A percentile compares a stretch with the other conserved stretches of the same genome.
These are phyloP conservation scores for Papilionanthe hybrid DNA, from an alignment of 116 monocot species.

Conservation along the genomic window DNA sequence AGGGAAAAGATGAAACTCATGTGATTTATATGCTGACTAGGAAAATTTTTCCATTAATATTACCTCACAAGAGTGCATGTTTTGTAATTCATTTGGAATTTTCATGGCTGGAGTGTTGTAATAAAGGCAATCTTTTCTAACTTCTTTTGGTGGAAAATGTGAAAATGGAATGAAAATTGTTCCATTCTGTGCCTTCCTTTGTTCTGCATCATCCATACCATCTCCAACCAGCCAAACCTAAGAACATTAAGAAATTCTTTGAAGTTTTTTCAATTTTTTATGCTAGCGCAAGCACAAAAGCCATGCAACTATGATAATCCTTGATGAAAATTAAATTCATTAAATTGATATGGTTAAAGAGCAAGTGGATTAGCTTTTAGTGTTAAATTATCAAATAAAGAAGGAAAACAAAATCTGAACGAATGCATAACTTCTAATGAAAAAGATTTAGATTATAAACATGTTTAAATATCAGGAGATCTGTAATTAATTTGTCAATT, in stretches of 20 bases:
- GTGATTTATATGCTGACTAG: no score
- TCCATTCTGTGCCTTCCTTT: conserved; percentile 44
- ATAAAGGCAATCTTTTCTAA: conserved; percentile 56
- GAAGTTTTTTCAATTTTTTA: background rate
- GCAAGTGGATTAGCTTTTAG: background rate
- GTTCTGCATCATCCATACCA: conserved; percentile 41
- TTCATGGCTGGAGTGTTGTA: conserved; percentile 75
- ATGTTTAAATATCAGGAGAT: no score
- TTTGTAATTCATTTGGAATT: conserved; percentile 55
- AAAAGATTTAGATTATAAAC: background rate
- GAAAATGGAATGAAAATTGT: conserved; percentile 63
- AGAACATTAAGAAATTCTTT: background rate
- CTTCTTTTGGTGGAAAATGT: conserved; percentile 52
- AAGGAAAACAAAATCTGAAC: no score
- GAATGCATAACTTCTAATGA: background rate
- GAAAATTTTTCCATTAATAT: background rate
- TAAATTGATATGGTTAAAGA: background rate
- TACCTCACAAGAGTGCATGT: conserved; percentile 91
- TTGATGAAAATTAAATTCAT: background rate
- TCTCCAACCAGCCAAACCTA: conserved; percentile 81
- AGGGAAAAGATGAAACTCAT: no score
- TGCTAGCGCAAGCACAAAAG: background rate
- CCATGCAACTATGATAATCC: background rate
- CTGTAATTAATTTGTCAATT: no score
- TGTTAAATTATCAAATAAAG: background rate